A percentile compares a stretch with the other conserved stretches of the same genome.
Evolutionary conservation across 2,329 filamentous ascomycete species (phyloP).

Genomic region (Colletotrichum cordylinicola): DNA sequence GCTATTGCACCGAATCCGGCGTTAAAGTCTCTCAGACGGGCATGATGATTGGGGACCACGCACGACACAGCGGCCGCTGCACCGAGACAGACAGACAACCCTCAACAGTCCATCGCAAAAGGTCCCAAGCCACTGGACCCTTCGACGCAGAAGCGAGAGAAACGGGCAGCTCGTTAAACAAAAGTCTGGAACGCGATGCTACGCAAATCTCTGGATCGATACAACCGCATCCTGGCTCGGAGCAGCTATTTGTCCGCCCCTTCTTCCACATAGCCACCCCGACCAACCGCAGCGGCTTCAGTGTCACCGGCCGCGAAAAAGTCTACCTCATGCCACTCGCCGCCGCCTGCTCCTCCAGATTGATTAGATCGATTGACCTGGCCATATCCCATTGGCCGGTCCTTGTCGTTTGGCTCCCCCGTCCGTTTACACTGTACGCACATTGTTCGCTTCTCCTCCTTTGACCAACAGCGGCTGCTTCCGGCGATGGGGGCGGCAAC

Average conservation of each 20-base stretch:
- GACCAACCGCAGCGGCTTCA: not conserved
- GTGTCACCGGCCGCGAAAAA: conserved; percentile 11
- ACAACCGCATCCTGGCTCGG: conserved; percentile 10
- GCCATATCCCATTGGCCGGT: not conserved
- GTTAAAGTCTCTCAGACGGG: not conserved
- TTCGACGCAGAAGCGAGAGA: not conserved
- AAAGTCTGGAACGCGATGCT: conserved; percentile 6
- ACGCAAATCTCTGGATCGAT: not conserved
- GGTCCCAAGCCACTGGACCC: not conserved
- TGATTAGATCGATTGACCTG: conserved; percentile 19
- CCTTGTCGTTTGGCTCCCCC: not conserved
- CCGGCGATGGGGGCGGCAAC: not conserved
- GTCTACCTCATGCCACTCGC: conserved; percentile 10
- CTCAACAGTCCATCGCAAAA: not conserved
- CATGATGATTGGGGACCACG: not conserved
- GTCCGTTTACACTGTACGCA: not conserved
- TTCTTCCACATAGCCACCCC: not conserved
- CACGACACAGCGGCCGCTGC: not conserved
- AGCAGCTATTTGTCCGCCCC: conserved; percentile 13
- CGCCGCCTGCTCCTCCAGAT: conserved; percentile 18
- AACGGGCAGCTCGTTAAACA: not conserved
- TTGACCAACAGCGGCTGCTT: not conserved
- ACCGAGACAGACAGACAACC: conserved; percentile 6
- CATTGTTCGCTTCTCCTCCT: not conserved
- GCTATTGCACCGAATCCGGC: conserved; percentile 4